Percentiles rank a stretch among this genome's conserved stretches.
Conservation (phyloP, 2,329 filamentous ascomycete species). For the Setomelanomma holmii region DNA sequence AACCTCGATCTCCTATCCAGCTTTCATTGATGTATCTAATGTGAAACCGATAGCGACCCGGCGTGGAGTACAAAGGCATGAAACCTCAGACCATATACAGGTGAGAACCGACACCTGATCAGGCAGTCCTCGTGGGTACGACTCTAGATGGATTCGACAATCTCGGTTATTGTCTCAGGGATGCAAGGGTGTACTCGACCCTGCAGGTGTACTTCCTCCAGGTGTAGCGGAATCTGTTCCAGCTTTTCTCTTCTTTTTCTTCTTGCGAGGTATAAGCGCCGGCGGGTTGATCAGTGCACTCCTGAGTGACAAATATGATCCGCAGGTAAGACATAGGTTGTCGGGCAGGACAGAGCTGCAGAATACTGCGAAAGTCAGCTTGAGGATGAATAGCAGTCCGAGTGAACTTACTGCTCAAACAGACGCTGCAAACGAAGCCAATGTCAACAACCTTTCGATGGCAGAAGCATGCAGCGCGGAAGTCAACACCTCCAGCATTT, state of each 20-base stretch:
- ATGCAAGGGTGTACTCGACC: constrained; percentile 44
- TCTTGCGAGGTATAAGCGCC: constrained; percentile 46
- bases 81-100: not conserved
- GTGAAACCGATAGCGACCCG: not conserved
- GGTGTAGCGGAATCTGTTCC: constrained; percentile 45
- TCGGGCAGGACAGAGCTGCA: constrained; percentile 42
- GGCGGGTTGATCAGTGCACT: constrained; percentile 42
- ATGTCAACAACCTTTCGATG: constrained; percentile 89
- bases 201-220: constrained; percentile 39
- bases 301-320: constrained; percentile 48
- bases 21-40: no score
- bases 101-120: not conserved
- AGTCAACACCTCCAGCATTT: constrained; percentile 87
- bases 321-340: constrained; percentile 48
- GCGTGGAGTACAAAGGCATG: not conserved
- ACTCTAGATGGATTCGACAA: not conserved
- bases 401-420: constrained; percentile 75
- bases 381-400: no score
- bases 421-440: constrained; percentile 95
- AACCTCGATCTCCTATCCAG: no score
- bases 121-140: not conserved
- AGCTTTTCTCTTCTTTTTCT: constrained; percentile 49
- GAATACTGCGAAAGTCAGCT: constrained; percentile 40
- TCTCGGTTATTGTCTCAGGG: constrained; percentile 18
- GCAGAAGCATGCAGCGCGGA: constrained; percentile 97